Base-by-base conservation (phyloP, 805 yeast genomes). In the Barnettozyma siamensis region DNA sequence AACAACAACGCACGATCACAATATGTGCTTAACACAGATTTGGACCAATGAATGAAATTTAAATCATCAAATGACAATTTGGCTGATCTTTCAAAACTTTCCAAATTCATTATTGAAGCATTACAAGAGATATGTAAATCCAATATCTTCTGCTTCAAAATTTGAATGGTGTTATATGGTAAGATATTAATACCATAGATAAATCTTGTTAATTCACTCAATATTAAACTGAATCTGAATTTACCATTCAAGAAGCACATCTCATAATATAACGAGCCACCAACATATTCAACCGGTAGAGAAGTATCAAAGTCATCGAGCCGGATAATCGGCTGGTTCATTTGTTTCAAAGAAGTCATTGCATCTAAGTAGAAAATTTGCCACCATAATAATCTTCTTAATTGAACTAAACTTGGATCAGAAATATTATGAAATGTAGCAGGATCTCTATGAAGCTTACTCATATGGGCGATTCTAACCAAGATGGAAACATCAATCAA, bases 351-450 rank as follows among this genome's bases (percentile, higher is more conserved):
- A 30, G 81, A 70, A 8, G 78, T 73, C 44, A 75, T 64, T 4
- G 75, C 69, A 54, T 79, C 86, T 45, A 79, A 58, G 21, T 76
- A 75, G 46, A 77, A 76, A 7, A 79, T 73, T 30, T 76, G 78
- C 83, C 83, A 79, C 83, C 84, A 79, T n/a, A 79, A 54, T 40
- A 76, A 54, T 53, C 84, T 65, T 55, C 80, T 64, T 36, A 70
- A 64, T 45, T 75, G 78, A 7, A 78, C 69, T 18, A 69, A 63
- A 39, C 67, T 69, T 54, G 66, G 62, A 46, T 76, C 74, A 3
- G 67, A 63, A 29, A 76, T 66, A 31, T 72, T 67, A 44, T 78
- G 73, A 34, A 72, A 69, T 1, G 67, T 59, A n/a, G 72, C 64
- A 4, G 84, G 84, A 51, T 79, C 85, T 53, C 78, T 71, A 49